Evolutionary conservation across 1,284 basidiomycete species (phyloP).

Genomic region (Cutaneotrichosporon sp.): DNA sequence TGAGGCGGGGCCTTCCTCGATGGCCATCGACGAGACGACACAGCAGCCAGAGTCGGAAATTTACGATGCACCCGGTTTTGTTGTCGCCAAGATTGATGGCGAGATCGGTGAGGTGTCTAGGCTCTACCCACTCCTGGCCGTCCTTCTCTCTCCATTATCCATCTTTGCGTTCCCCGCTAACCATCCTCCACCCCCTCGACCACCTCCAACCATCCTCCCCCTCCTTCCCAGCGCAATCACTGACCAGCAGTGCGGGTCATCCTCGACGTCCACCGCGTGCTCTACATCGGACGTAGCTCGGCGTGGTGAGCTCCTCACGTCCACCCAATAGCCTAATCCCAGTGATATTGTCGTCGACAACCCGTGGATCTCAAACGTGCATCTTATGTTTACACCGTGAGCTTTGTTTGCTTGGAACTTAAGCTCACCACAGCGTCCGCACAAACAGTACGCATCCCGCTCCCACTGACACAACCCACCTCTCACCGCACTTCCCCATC

Average conservation of each 20-base stretch:
- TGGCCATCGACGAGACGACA: neutral
- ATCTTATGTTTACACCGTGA: conserved; percentile 20
- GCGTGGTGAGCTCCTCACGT: too few species aligned
- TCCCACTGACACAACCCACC: conserved; percentile 6
- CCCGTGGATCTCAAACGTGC: conserved; percentile 10
- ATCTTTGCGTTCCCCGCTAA: too few species aligned
- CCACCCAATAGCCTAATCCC: too few species aligned
- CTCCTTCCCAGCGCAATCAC: too few species aligned
- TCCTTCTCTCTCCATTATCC: too few species aligned
- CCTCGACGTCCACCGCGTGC: neutral
- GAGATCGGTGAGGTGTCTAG: neutral
- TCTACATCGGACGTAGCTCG: neutral
- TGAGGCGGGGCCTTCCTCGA: too few species aligned
- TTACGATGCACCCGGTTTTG: too few species aligned
- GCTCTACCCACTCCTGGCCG: too few species aligned
- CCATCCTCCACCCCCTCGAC: too few species aligned
- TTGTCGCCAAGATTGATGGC: neutral
- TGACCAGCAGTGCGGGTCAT: neutral
- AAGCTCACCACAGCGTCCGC: neutral
- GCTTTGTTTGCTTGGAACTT: neutral
- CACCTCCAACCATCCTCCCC: too few species aligned
- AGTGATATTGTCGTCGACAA: neutral
- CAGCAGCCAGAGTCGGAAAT: too few species aligned
- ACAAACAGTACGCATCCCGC: neutral
- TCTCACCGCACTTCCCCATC: too few species aligned